phyloP scores from a whole-genome alignment of 805 yeast genomes.

The Hanseniaspora guilliermondii region DNA sequence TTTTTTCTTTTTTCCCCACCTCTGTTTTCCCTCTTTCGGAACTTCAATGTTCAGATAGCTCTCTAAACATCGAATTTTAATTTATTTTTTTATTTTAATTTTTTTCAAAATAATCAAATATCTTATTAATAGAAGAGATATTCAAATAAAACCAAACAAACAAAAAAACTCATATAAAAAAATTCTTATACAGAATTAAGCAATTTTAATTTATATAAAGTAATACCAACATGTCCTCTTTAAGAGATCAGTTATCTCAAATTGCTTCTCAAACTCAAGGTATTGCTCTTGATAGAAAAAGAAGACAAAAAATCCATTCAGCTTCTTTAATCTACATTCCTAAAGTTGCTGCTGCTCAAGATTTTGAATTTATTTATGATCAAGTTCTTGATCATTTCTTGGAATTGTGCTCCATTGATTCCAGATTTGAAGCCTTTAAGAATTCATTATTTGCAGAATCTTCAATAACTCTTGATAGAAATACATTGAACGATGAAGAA shows the following conservation, averaged over 20 bases:
- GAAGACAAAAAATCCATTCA: constrained; percentile 74
- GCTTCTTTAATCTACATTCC: constrained; percentile 79
- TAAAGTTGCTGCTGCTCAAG: constrained; percentile 85
- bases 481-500: constrained; percentile 68
- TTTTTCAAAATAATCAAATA: too few relatives aligned
- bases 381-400: constrained; percentile 64
- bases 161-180: background rate
- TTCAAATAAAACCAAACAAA: background rate
- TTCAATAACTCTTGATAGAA: constrained; percentile 66
- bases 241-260: constrained; percentile 70
- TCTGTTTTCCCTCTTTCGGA: too few relatives aligned
- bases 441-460: constrained; percentile 72
- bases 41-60: too few relatives aligned
- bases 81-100: too few relatives aligned
- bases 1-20: too few relatives aligned
- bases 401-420: constrained; percentile 58
- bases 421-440: constrained; percentile 59
- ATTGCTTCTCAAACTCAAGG: constrained; percentile 55
- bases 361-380: constrained; percentile 66
- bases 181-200: too few relatives aligned
- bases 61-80: too few relatives aligned
- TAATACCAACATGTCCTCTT: constrained; percentile 36
- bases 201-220: too few relatives aligned
- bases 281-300: constrained; percentile 72
- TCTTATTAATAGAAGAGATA: too few relatives aligned